These are phyloP conservation scores for Lactarius pseudohatsudake DNA, from an alignment of 768 basidiomycete species.

Conservation along the genomic window DNA sequence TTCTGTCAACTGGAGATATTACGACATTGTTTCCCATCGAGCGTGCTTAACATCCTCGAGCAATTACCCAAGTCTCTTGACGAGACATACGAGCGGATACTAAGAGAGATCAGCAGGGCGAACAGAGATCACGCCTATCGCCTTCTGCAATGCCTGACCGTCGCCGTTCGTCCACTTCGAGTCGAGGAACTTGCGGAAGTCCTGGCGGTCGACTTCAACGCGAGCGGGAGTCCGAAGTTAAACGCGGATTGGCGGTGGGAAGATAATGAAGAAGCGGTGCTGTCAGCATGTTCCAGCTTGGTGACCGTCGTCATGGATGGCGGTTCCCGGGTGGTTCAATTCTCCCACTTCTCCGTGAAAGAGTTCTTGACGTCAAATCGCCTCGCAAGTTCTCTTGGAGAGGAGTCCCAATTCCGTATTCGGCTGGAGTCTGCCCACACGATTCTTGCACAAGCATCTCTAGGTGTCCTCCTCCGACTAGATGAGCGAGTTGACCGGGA, in stretches of 20 bases:
- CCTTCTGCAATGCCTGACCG: background rate
- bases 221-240: background rate
- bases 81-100: background rate
- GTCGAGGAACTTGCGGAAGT: constrained; percentile 10
- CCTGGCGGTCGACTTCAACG: background rate
- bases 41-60: background rate
- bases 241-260: background rate
- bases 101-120: background rate
- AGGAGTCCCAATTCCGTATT: no score
- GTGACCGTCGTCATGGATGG: no score
- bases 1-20: constrained; percentile 1
- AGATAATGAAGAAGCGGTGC: no score
- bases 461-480: no score
- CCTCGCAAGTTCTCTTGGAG: no score
- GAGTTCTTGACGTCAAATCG: no score
- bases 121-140: background rate
- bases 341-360: no score
- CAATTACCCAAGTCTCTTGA: background rate
- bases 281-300: no score
- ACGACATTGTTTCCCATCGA: background rate
- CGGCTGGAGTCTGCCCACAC: no score
- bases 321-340: no score
- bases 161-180: background rate
- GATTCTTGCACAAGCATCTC: no score
- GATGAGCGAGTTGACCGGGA: no score